Evolutionary conservation across 2,329 filamentous ascomycete species (phyloP), one percentile per base, ranked within the genome.

Genomic region (Colletotrichum echinochloae): DNA sequence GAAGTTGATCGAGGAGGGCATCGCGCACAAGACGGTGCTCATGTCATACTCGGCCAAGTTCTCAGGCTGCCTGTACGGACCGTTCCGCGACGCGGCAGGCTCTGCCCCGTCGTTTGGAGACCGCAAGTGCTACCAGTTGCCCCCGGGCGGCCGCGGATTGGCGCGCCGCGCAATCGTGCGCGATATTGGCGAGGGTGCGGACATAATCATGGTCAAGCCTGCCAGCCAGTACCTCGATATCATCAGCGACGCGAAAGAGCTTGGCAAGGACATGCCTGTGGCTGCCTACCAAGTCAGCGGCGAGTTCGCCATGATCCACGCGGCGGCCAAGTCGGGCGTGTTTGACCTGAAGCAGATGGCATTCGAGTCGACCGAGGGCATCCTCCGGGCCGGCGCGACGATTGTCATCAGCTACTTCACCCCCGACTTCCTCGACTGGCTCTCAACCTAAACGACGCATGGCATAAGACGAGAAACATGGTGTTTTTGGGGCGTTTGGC

Each of bases 31-130:
- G 79, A 92, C 95, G 16, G 88, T 97, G 65, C 87, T 99, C 72
- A 98, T 99, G 96, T 97, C 94, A 5, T 99, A 99, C 83, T 94
- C 94, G 18, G 96, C 96, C 78, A 99, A 99, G 81, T 99, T 99
- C 83, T 95, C 93, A 28, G 96, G 96, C 55, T 98, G 95, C 79
- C 84, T 98, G 12, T 99, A 99, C 82, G 96, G 96, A 0, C 96
- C 96, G 16, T 99, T 99, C 88, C 92, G 96, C 72, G 96, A 99
- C 79, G 96, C 96, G 11, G 96, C 96, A 26, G 95, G 95, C 61
- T 98, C 95, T 2, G 88, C 88, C 14, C 96, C 96, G 3, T 94
- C 92, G 0, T 98, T 98, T 77, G 96, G 96, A 74, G 96, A 99
- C 83, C 90, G 96, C 76, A 92, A 93, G 80, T 98, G 96, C 88